A percentile compares a stretch with the other conserved stretches of the same genome.
These are phyloP conservation scores for Pseudopyrenochaeta lycopersici DNA, from an alignment of 2,329 filamentous ascomycete species.

Conservation along the genomic window DNA sequence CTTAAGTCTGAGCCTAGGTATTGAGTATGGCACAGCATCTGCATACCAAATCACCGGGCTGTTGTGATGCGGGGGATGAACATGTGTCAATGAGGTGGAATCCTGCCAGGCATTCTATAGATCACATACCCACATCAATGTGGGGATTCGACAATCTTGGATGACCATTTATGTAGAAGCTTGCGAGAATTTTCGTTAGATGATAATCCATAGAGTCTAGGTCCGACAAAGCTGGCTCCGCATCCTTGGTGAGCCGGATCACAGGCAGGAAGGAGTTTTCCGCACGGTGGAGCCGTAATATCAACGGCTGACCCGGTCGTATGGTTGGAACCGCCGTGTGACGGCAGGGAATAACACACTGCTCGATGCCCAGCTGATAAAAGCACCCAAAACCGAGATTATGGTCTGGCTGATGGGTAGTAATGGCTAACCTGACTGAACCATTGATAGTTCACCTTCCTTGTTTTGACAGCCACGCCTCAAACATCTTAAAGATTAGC, in stretches of 20 bases:
- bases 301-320: constrained; percentile 18
- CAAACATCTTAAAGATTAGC: not conserved
- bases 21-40: constrained; percentile 29
- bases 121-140: not conserved
- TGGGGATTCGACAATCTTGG: not conserved
- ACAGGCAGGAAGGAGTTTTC: constrained; percentile 18
- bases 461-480: constrained; percentile 1
- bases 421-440: constrained; percentile 21
- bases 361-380: not conserved
- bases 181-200: not conserved
- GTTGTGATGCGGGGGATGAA: constrained; percentile 11
- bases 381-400: constrained; percentile 11
- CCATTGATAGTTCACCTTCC: constrained; percentile 7
- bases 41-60: constrained; percentile 11
- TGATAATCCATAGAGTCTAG: constrained; percentile 16
- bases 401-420: not conserved
- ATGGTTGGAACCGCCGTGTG: not conserved
- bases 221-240: constrained; percentile 6
- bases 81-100: too few relatives aligned
- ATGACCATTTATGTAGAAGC: not conserved
- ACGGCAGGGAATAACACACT: too few relatives aligned
- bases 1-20: constrained; percentile 31
- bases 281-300: constrained; percentile 2
- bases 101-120: too few relatives aligned
- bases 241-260: constrained; percentile 13